phyloP scores from a whole-genome alignment of 2,329 filamentous ascomycete genomes.

The Myrmaecium sp. region DNA sequence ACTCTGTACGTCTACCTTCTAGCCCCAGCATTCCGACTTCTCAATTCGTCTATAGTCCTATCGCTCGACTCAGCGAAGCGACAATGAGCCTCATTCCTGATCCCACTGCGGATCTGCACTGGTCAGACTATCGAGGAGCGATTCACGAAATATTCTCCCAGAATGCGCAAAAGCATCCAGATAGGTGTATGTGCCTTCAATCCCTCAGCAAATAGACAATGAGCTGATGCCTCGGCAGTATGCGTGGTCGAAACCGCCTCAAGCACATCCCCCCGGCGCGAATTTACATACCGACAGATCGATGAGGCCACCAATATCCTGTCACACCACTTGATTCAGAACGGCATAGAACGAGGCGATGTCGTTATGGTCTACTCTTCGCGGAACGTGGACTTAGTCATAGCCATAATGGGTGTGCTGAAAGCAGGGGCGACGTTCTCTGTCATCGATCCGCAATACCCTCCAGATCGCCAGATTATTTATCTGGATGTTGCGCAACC shows the following conservation, averaged over 20 bases:
- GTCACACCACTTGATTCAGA: constrained; percentile 59
- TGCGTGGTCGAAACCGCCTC: constrained; percentile 52
- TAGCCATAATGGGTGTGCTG: constrained; percentile 60
- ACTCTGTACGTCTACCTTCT: no score
- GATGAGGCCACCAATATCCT: constrained; percentile 67
- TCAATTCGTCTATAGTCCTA: constrained; percentile 1
- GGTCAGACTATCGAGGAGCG: constrained; percentile 46
- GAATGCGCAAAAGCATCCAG: constrained; percentile 52
- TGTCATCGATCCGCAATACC: constrained; percentile 65
- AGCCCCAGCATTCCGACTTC: no score
- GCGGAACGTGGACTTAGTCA: constrained; percentile 48
- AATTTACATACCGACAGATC: constrained; percentile 75
- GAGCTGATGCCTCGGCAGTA: constrained; percentile 9
- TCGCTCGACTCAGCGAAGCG: no score
- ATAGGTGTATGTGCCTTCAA: constrained; percentile 28
- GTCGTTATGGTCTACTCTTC: constrained; percentile 75
- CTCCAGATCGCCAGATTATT: constrained; percentile 63
- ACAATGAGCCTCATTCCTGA: constrained; percentile 46
- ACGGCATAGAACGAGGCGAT: constrained; percentile 61
- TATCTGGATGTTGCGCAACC: constrained; percentile 69
- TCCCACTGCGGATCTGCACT: constrained; percentile 50
- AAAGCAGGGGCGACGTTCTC: constrained; percentile 43
- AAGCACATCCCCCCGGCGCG: constrained; percentile 36
- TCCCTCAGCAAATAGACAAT: neutral
- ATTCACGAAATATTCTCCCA: constrained; percentile 54